Base-by-base conservation (phyloP, 345 rosid genomes). In the Firmiana major region DNA sequence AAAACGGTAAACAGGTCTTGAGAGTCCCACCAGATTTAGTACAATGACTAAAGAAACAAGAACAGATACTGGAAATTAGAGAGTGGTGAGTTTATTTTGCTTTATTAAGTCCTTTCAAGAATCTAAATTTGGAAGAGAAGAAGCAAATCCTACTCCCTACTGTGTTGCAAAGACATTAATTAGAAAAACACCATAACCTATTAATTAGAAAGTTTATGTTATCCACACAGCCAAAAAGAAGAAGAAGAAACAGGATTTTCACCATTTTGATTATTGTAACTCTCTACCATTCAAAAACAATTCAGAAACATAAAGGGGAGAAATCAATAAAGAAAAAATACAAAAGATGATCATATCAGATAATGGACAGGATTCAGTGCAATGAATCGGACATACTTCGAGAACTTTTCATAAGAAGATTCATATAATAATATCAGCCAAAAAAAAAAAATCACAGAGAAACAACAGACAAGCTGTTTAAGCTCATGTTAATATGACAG, bases 361-460 rank as follows among this genome's bases (percentile, higher is more conserved):
- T 21, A 71, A 16, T 13, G 57, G 63, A 60, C 17, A 45, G 73
- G 53, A 36, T 70, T 38, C 70, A 22, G 45, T 38, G 51, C 74
- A 74, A 85, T 38, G 76, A 53, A 79, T 79, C 74, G 66, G 28
- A 45, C 16, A 63, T 65, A 70, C 62, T 31, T 53, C 45, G 36
- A 62, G 60, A 63, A 66, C 75, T 75, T 78, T 57, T 57, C 75
- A n/a, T 15, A 26, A 71, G 67, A 65, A 71, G 60, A 74, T 79
- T 59, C 76, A 65, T 22, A 57, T 10, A 9, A 57, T 45, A 54
- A 5, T 28, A n/a, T 65, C 28, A 9, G 63, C 15, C 28, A 22
- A 54, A 46, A 38, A 9, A 42, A 38, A 10, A 71, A 63, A 54
- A 71, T 54, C 43, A 62, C 70, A 75, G 58, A 42, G 17, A 38